phyloP scores from a whole-genome alignment of 2,329 filamentous ascomycete genomes.

The Hypocrella siamensis region DNA sequence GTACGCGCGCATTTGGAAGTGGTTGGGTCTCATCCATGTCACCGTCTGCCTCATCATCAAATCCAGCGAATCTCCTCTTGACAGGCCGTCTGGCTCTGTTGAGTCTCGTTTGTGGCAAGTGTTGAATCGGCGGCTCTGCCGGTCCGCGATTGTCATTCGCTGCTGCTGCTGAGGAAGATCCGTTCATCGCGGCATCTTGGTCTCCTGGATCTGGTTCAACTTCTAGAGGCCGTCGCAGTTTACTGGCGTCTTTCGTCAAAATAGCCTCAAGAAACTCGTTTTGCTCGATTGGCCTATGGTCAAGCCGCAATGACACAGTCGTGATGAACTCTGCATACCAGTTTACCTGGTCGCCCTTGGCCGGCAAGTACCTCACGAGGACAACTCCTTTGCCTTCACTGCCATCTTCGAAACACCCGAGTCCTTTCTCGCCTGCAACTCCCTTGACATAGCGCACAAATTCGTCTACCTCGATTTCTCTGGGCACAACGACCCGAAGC shows the following conservation, averaged over 20 bases:
- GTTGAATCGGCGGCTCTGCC: constrained; percentile 3
- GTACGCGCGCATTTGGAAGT: constrained; percentile 1
- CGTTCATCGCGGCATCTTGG: constrained; percentile 5
- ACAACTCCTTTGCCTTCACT: constrained; percentile 58
- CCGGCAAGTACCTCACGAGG: constrained; percentile 55
- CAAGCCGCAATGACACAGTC: constrained; percentile 53
- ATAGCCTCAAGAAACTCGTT: constrained; percentile 88
- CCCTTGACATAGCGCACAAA: constrained; percentile 64
- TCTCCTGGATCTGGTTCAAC: constrained; percentile 18
- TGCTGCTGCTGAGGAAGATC: not conserved
- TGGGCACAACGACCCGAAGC: constrained; percentile 42
- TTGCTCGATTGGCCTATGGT: constrained; percentile 74
- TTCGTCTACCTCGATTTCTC: constrained; percentile 54
- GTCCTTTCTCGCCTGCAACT: constrained; percentile 57
- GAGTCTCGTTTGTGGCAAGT: not conserved
- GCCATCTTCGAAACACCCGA: constrained; percentile 47
- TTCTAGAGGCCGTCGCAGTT: constrained; percentile 53
- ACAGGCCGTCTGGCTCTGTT: constrained; percentile 21
- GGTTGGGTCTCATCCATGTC: constrained; percentile 13
- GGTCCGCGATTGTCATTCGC: constrained; percentile 2
- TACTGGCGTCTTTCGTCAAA: constrained; percentile 59
- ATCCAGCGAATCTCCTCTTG: constrained; percentile 54
- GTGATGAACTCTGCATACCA: constrained; percentile 60
- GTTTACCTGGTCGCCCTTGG: constrained; percentile 33
- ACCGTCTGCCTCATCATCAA: constrained; percentile 35